Conservation (phyloP, 176 grass and related monocot species). For the Pontederia crassipes region DNA sequence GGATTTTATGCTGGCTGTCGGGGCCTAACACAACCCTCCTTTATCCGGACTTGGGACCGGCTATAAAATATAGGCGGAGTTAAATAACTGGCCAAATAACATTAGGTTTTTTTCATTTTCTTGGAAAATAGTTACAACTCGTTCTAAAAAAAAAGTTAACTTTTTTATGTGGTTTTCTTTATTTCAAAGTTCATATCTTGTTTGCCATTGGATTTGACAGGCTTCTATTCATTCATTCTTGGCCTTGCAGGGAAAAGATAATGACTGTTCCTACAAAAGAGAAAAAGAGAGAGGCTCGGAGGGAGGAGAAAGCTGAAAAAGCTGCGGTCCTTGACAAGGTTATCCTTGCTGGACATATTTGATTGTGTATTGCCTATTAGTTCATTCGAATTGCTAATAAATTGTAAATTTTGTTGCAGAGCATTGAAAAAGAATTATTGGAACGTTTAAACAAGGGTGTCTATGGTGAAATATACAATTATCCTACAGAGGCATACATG, state of each 20-base stretch:
- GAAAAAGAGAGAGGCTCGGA: constrained; percentile 43
- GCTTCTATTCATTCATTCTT: constrained; percentile 5
- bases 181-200: too few species aligned
- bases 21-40: too few species aligned
- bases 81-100: too few species aligned
- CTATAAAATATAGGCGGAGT: too few species aligned
- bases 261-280: constrained; percentile 78
- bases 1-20: too few species aligned
- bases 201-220: not conserved
- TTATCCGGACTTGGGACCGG: too few species aligned
- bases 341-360: constrained; percentile 9
- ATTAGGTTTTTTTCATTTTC: too few species aligned
- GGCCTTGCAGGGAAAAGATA: constrained; percentile 61
- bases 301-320: constrained; percentile 75
- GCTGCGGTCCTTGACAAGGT: constrained; percentile 82
- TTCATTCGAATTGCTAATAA: not conserved
- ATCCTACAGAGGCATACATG: constrained; percentile 34
- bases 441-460: constrained; percentile 86
- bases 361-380: not conserved
- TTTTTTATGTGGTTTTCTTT: too few species aligned
- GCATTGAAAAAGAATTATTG: constrained; percentile 72
- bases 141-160: too few species aligned
- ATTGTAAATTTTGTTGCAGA: constrained; percentile 28
- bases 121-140: too few species aligned
- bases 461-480: constrained; percentile 78